Evolutionary conservation across 352 stramenopile species (phyloP), one percentile per base, ranked within the genome.

Genomic region (Phytophthora crassamura): DNA sequence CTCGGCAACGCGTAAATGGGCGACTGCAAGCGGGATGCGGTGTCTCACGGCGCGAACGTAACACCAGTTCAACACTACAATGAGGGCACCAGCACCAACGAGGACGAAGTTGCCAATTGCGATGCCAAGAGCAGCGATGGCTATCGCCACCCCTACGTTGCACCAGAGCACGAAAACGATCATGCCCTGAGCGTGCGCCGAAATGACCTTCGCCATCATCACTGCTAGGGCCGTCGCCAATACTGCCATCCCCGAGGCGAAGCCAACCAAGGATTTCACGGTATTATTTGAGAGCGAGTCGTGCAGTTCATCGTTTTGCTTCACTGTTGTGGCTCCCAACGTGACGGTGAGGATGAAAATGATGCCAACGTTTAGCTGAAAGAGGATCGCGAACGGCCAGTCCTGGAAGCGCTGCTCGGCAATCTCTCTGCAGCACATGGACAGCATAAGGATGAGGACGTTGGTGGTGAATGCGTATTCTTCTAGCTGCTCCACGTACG

Each of bases 1-100:
- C 10, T 90, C 77, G 2, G 88, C 92, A 10, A 93, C 87, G 14
- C 77, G 72, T 32, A 98, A 67, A 70, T 98, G 98, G 10, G 92
- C 86, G 14, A 89, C 81, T 9, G 94, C 94, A 63, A 98, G 98
- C 30, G 94, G 90, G 61, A 98, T 97, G 22, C 90, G 84, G 77
- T 91, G 43, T 84, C 81, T 63, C 32, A 93, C 78, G 7, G 69
- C 61, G 40, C 69, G 88, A 14, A 81, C 79, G 74, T 97, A 98
- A 67, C 83, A 94, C 47, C 88, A 50, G 43, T 70, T 82, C 28
- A 91, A 55, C 50, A 90, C 30, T 20, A 65, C 75, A 46, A 90
- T 64, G 48, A 91, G 71, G 5, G 40, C 47, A 15, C 72, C 74
- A 45, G 91, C 45, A 25, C 86, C 57, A 25, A 73, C 70, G 33